phyloP scores from a whole-genome alignment of 305 asterid genomes.

The Stenogyne calaminthoides region DNA sequence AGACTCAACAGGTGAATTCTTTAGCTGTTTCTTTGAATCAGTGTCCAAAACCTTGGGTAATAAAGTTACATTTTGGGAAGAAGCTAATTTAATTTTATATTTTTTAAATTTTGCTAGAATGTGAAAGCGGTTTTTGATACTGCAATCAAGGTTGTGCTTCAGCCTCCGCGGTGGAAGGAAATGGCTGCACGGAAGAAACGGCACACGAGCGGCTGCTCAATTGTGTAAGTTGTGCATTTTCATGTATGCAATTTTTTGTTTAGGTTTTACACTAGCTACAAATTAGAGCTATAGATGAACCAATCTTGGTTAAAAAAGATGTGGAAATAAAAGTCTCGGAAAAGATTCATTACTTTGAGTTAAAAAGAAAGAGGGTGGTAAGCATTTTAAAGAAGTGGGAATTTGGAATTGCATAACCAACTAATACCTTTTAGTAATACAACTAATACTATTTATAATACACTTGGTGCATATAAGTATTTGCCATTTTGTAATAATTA shows the following conservation, averaged over 20 bases:
- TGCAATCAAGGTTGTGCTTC: constrained; percentile 86
- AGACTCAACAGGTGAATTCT: constrained; percentile 83
- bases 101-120: constrained; percentile 45
- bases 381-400: too few relatives aligned
- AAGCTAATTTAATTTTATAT: background rate
- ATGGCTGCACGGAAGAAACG: constrained; percentile 53
- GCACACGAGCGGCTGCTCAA: constrained; percentile 65
- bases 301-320: background rate
- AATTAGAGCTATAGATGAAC: background rate
- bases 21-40: background rate
- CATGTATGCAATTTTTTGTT: background rate
- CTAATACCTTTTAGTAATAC: too few relatives aligned
- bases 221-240: constrained; percentile 58
- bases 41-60: background rate
- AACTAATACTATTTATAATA: too few relatives aligned
- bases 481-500: too few relatives aligned
- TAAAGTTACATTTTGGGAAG: background rate
- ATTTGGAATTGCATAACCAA: too few relatives aligned
- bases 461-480: too few relatives aligned
- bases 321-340: background rate
- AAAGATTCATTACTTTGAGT: background rate
- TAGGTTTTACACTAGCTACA: background rate
- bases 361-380: background rate
- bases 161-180: constrained; percentile 90
- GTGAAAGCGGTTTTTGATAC: constrained; percentile 96